These are phyloP conservation scores for Chaetomium tenue DNA, from an alignment of 495 filamentous ascomycete genomes.

Conservation along the genomic window DNA sequence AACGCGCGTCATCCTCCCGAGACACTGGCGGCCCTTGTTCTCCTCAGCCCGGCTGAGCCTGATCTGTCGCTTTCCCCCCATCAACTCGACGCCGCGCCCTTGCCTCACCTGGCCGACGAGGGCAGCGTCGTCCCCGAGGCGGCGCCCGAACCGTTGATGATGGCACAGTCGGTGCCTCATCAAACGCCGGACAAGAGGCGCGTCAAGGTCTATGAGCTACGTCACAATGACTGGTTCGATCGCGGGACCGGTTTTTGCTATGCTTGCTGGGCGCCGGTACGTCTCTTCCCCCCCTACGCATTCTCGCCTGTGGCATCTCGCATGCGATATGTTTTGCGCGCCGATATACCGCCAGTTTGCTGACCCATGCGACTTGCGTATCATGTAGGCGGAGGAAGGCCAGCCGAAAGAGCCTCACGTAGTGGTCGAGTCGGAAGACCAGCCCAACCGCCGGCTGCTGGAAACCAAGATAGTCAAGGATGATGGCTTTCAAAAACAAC, in stretches of 20 bases:
- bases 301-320: background rate
- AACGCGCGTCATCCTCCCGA: conserved; percentile 36
- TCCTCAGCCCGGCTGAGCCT: conserved; percentile 44
- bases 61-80: conserved; percentile 47
- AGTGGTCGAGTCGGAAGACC: conserved; percentile 89
- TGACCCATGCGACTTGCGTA: conserved; percentile 17
- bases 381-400: conserved; percentile 43
- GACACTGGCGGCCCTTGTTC: conserved; percentile 50
- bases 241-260: conserved; percentile 94
- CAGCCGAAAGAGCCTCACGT: conserved; percentile 74
- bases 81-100: conserved; percentile 39
- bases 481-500: conserved; percentile 97
- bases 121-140: conserved; percentile 36
- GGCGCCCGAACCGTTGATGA: conserved; percentile 55
- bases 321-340: background rate
- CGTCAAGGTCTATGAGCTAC: conserved; percentile 98
- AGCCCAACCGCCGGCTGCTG: conserved; percentile 74
- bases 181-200: conserved; percentile 87
- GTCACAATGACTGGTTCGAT: conserved; percentile 99
- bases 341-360: conserved; percentile 13
- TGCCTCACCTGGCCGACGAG: conserved; percentile 40
- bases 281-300: conserved; percentile 31
- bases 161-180: conserved; percentile 84
- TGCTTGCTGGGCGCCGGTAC: conserved; percentile 73
- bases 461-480: conserved; percentile 90